Evolutionary conservation across 371 early-diverging fungal species (phyloP), one percentile per base, ranked within the genome.

Genomic region (Blakeslea trispora): DNA sequence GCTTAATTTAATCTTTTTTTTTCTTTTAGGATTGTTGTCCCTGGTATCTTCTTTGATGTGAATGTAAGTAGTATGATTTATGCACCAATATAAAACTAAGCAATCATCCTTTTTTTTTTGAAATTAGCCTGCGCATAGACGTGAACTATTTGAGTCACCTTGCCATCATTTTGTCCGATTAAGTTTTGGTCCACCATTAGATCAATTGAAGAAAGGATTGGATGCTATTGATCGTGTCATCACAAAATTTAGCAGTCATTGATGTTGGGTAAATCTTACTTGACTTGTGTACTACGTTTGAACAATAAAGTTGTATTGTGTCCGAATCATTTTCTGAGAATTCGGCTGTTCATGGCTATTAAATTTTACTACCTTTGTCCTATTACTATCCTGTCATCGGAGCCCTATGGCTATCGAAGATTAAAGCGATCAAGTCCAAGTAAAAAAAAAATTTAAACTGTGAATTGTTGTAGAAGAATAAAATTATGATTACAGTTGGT

Each of bases 11-110:
- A n/a, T n/a, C 7, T 45, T 47, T 24, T 18, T 18, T 5, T 47
- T 7, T 15, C 18, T 15, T 14, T 46, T 57, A 71, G 72, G 9
- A 69, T 73, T 39, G 64, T 76, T 28, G 81, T 81, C 2, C 81
- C 81, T 49, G 79, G 77, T 31, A 77, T 79, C 61, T 77, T 73
- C 53, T 81, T 81, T 48, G 81, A 81, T 64, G 70, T 81, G 39
- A 81, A 81, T 39, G 75, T 69, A 66, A 64, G 75, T 57, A 24
- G 15, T n/a, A n/a, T n/a, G n/a, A n/a, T n/a, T n/a, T n/a, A n/a
- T n/a, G n/a, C n/a, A n/a, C n/a, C n/a, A n/a, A n/a, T n/a, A n/a
- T n/a, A n/a, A n/a, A n/a, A n/a, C n/a, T n/a, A n/a, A n/a, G n/a
- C n/a, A n/a, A n/a, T 39, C 18, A 45, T 15, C 15, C 5, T 19